Percentiles rank a stretch among this genome's conserved stretches.
Evolutionary conservation across 2,329 filamentous ascomycete genomes (phyloP).

Genomic region (Beauveria sp.): DNA sequence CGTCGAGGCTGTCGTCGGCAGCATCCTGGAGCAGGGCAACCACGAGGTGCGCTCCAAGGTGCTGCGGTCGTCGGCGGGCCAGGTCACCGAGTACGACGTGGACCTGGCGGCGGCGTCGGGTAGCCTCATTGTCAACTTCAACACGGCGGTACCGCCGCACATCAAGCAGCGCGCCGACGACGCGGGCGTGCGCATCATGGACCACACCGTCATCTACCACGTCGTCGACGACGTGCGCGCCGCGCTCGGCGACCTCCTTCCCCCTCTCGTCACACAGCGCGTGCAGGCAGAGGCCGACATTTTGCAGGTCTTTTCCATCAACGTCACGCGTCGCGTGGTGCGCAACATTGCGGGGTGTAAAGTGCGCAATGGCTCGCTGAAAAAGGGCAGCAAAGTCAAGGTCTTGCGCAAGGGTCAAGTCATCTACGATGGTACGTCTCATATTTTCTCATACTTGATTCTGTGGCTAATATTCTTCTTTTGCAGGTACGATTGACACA

Average conservation of each 20-base stretch:
- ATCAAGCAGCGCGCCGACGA: conserved; percentile 64
- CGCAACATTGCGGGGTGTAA: conserved; percentile 80
- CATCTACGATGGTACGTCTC: conserved; percentile 71
- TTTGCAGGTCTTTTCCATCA: conserved; percentile 75
- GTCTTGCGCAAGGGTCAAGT: conserved; percentile 64
- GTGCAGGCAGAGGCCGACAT: conserved; percentile 88
- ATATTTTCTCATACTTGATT: background rate
- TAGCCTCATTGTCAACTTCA: conserved; percentile 80
- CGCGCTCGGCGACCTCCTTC: conserved; percentile 60
- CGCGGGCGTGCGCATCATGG: conserved; percentile 67
- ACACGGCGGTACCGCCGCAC: conserved; percentile 58
- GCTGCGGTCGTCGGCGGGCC: conserved; percentile 69
- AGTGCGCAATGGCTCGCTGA: conserved; percentile 72
- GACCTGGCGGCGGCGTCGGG: conserved; percentile 74
- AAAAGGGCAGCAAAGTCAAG: conserved; percentile 55
- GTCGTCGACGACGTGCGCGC: conserved; percentile 65
- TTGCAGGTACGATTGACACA: conserved; percentile 64
- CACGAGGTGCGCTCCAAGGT: conserved; percentile 69
- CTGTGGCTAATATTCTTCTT: conserved; percentile 5
- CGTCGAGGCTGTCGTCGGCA: conserved; percentile 78
- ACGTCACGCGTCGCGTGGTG: conserved; percentile 60
- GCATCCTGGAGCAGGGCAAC: conserved; percentile 71
- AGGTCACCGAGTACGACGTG: conserved; percentile 77
- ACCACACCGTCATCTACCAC: conserved; percentile 82
- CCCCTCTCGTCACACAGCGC: conserved; percentile 56